A percentile compares a stretch with the other conserved stretches of the same genome.
Conservation (phyloP, 2,329 filamentous ascomycete genomes). For the Zopfia rhizophila region DNA sequence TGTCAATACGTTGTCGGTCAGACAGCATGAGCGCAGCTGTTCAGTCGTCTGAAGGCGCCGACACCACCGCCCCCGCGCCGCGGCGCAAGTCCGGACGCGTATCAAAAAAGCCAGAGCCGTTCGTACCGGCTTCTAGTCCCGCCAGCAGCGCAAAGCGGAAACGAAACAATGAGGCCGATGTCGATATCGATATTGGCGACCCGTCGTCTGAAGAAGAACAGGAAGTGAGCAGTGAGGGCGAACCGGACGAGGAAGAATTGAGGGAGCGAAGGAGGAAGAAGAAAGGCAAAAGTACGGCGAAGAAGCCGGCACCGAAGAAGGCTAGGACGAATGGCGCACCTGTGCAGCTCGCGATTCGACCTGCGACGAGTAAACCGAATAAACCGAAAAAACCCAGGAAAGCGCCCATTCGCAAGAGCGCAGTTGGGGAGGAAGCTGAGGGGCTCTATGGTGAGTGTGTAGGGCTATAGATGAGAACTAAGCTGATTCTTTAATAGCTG, state of each 20-base stretch:
- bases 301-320: constrained; percentile 61
- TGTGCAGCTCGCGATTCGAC: constrained; percentile 65
- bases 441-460: constrained; percentile 64
- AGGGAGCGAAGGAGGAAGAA: constrained; percentile 47
- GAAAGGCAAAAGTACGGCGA: constrained; percentile 38
- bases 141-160: constrained; percentile 49
- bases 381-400: constrained; percentile 59
- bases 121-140: constrained; percentile 42
- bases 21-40: constrained; percentile 45
- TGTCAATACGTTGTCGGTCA: constrained; percentile 22
- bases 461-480: constrained; percentile 1
- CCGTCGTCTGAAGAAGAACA: constrained; percentile 39
- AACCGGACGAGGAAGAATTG: constrained; percentile 53
- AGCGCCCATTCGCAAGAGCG: constrained; percentile 62
- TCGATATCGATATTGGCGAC: constrained; percentile 40
- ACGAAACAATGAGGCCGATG: constrained; percentile 42
- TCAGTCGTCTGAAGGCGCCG: constrained; percentile 33
- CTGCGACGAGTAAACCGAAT: constrained; percentile 52
- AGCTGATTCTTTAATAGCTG: constrained; percentile 56
- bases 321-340: constrained; percentile 65
- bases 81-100: constrained; percentile 56
- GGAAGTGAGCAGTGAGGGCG: constrained; percentile 47
- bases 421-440: constrained; percentile 60
- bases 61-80: constrained; percentile 39
- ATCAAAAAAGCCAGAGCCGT: constrained; percentile 47